Evolutionary conservation across 225 moss, liverwort and hornwort species (phyloP), one percentile per base, ranked within the genome.

Genomic region (Pseudisothecium myosuroides): DNA sequence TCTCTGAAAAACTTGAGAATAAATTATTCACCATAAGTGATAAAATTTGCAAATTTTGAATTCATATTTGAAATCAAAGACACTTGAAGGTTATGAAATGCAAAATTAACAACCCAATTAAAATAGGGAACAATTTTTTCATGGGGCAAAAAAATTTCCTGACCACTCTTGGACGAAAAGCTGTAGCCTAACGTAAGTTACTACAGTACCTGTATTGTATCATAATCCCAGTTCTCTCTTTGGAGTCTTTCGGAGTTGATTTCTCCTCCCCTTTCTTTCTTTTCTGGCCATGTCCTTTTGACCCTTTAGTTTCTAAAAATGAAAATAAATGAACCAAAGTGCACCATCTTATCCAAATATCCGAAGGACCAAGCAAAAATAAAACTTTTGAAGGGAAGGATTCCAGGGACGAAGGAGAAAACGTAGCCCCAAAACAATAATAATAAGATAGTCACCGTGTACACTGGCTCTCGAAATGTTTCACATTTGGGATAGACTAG

Each of bases 1-100:
- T 39, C 2, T 14, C 0, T 0, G 1, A 8, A 28, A 45, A 17
- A 10, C 17, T 29, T 29, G 17, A 2, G 6, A 45, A 73, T 9
- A 73, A 45, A 73, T 17, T 45, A 28, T 28, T 45, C 6, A 45
- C 17, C 45, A 29, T 29, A 45, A 9, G 2, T 17, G 3, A 9
- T 5, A 45, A 29, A 45, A 17, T 45, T 45, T 29, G 10, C 3
- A 11, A 73, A 17, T 1, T 73, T 73, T 5, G 17, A 45, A 17
- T 73, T 73, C 45, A 28, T 17, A 10, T 45, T 72, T 71, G 71
- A 72, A 72, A 72, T 9, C 6, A 17, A 28, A 28, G 29, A 73
- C 6, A 26, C 41, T 3, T 69, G 50, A 50, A 12, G 50, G 5
- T 66, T 66, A 10, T 66, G 11, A 21, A 37, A 66, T 66, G 20